Percentiles rank a stretch among this genome's conserved stretches.
These are phyloP conservation scores for Umbelopsis sp. DNA, from an alignment of 371 early-diverging fungal species.

Conservation along the genomic window DNA sequence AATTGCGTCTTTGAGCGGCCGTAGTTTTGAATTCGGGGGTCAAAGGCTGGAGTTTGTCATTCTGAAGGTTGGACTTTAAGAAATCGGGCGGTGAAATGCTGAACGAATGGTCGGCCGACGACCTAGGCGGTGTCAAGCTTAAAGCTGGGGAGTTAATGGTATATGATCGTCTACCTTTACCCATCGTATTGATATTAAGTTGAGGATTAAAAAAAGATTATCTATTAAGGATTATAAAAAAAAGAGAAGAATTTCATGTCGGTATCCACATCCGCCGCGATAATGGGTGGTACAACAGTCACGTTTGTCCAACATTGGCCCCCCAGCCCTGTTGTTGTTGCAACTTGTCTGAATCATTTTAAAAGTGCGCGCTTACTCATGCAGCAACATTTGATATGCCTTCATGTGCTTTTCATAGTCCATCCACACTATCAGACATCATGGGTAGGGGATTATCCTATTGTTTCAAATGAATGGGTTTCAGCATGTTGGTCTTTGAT, in stretches of 20 bases:
- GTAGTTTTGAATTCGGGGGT: slow-evolving; percentile 6
- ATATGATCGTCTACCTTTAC: slow-evolving; percentile 39
- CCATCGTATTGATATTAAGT: slow-evolving; percentile 27
- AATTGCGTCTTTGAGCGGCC: slow-evolving; percentile 50
- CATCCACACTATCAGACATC: too few relatives aligned
- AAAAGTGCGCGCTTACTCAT: not conserved
- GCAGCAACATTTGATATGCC: not conserved
- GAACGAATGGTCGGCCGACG: slow-evolving; percentile 15
- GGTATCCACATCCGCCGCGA: not conserved
- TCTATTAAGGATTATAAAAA: not conserved
- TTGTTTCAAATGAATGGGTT: not conserved
- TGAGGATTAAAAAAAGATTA: not conserved
- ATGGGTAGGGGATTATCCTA: too few relatives aligned
- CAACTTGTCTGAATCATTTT: too few relatives aligned
- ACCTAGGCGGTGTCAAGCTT: slow-evolving; percentile 14
- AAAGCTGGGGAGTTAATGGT: slow-evolving; percentile 32
- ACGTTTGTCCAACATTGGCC: not conserved
- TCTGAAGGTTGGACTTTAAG: slow-evolving; percentile 14
- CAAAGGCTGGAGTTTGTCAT: slow-evolving; percentile 12
- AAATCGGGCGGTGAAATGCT: slow-evolving; percentile 13
- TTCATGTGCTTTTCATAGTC: too few relatives aligned
- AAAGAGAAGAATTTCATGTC: not conserved
- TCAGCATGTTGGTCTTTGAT: not conserved
- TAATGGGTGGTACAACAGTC: not conserved
- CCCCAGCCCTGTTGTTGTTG: not conserved